Evolutionary conservation across 768 basidiomycete genomes (phyloP).

Genomic region (Lentinula sp.): DNA sequence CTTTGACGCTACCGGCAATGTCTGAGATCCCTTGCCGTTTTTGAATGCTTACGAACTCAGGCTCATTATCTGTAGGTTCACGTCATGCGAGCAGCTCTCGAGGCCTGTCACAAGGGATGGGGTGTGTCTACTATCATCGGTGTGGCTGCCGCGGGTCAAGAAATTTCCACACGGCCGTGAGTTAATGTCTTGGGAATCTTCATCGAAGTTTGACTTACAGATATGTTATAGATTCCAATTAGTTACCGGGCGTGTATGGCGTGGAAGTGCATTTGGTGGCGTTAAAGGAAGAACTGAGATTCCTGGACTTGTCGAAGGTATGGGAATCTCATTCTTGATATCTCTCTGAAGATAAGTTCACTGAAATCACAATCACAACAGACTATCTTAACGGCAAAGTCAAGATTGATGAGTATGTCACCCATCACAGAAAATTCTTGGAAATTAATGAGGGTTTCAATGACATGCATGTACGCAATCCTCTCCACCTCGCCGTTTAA

Average conservation of each 20-base stretch:
- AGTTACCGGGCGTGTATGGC: slow-evolving; percentile 90
- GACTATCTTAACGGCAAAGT: slow-evolving; percentile 80
- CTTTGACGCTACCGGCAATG: slow-evolving; percentile 95
- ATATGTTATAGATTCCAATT: slow-evolving; percentile 45
- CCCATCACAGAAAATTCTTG: slow-evolving; percentile 68
- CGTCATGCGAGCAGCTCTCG: slow-evolving; percentile 92
- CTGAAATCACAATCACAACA: slow-evolving; percentile 17
- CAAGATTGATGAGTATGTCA: slow-evolving; percentile 95
- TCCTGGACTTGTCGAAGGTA: slow-evolving; percentile 88
- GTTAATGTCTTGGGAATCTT: slow-evolving; percentile 16
- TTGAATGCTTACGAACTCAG: slow-evolving; percentile 23
- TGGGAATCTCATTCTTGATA: slow-evolving; percentile 7
- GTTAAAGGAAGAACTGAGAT: slow-evolving; percentile 97
- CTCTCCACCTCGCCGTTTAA: background rate
- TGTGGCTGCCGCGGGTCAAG: slow-evolving; percentile 95
- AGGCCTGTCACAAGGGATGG: slow-evolving; percentile 99
- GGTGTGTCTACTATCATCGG: slow-evolving; percentile 95
- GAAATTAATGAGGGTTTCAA: slow-evolving; percentile 87
- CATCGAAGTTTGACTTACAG: slow-evolving; percentile 15
- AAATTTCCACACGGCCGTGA: slow-evolving; percentile 85
- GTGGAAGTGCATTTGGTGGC: slow-evolving; percentile 93
- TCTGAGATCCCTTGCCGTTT: slow-evolving; percentile 27
- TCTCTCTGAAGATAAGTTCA: background rate
- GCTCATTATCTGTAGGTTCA: slow-evolving; percentile 45
- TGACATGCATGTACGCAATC: slow-evolving; percentile 87